Base-by-base conservation (phyloP, 345 rosid genomes). In the Moricandia arvensis region DNA sequence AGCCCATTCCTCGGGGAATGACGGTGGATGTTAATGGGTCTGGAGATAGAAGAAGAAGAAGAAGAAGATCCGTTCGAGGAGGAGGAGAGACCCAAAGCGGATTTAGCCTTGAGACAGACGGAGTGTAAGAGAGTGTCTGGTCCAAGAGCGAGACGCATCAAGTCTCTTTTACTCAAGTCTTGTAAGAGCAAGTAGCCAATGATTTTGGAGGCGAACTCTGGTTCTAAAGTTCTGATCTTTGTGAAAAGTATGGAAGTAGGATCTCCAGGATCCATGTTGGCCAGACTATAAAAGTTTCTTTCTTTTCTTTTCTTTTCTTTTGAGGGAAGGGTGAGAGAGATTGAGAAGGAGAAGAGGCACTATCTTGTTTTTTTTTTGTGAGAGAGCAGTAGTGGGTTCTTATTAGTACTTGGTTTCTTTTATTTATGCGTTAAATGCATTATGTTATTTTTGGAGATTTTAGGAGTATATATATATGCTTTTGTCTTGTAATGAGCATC, bases 181-280 rank as follows among this genome's bases (percentile, higher is more conserved):
- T 91, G 96, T 66, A 96, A 81, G 11, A 93, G 89, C 65, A 96
- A 74, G 69, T 84, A 96, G 21, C 97, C 97, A 85, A 91, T 88
- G 91, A 96, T 93, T 79, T 86, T 93, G 0, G 87, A 79, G 5
- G 95, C 97, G 69, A 86, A 88, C 34, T 87, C 96, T 0, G 91
- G 96, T 82, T 96, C 99, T 72, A 93, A 62, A 58, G 73, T 82
- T 74, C 84, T 87, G 84, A 96, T 86, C 80, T 83, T 93, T 10
- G 86, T 82, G 69, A 89, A 83, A 29, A 96, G 85, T 21, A 96
- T 69, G 62, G 85, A 73, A 30, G 91, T 91, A 15, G 89, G 86
- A 70, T 91, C 97, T 65, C 68, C 82, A 8, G 87, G 82, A 84
- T 93, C 99, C 98, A 96, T 93, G 24, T 21, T 21, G 75, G 85